phyloP scores from a whole-genome alignment of 1,139 yeast species.

The Yamadazyma atlantica region DNA sequence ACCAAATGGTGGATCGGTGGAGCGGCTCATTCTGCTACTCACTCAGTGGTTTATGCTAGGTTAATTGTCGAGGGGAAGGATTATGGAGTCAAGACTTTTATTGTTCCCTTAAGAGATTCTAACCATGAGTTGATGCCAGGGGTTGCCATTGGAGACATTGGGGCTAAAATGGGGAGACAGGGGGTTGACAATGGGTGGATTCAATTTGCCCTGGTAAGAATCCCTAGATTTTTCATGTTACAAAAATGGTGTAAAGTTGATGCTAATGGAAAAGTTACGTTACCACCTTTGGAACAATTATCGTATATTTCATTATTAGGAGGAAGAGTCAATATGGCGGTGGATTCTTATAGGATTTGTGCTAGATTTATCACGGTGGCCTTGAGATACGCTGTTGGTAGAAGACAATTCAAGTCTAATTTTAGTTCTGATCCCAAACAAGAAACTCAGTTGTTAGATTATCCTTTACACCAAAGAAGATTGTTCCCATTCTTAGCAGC shows the following conservation, averaged over 20 bases:
- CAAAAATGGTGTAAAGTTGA: constrained; percentile 48
- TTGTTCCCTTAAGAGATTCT: constrained; percentile 48
- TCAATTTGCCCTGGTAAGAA: constrained; percentile 45
- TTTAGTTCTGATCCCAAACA: constrained; percentile 18
- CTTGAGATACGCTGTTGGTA: constrained; percentile 44
- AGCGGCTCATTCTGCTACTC: constrained; percentile 52
- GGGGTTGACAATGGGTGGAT: constrained; percentile 54
- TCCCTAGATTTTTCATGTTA: constrained; percentile 49
- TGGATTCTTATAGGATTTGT: constrained; percentile 43
- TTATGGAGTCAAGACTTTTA: constrained; percentile 50
- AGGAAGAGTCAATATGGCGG: constrained; percentile 48
- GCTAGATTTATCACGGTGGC: constrained; percentile 46
- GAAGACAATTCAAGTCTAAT: constrained; percentile 41
- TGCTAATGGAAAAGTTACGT: constrained; percentile 38
- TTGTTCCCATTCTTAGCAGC: constrained; percentile 46
- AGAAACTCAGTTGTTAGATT: constrained; percentile 44
- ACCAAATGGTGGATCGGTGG: constrained; percentile 57
- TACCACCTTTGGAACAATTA: constrained; percentile 49
- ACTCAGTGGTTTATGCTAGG: constrained; percentile 43
- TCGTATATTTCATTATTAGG: constrained; percentile 47
- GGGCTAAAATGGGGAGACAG: constrained; percentile 51
- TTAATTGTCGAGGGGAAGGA: constrained; percentile 45
- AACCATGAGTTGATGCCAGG: constrained; percentile 47
- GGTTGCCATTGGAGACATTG: constrained; percentile 46
- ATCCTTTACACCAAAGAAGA: constrained; percentile 49